Evolutionary conservation across 768 basidiomycete species (phyloP).

Genomic region (Pisolithus marmoratus): DNA sequence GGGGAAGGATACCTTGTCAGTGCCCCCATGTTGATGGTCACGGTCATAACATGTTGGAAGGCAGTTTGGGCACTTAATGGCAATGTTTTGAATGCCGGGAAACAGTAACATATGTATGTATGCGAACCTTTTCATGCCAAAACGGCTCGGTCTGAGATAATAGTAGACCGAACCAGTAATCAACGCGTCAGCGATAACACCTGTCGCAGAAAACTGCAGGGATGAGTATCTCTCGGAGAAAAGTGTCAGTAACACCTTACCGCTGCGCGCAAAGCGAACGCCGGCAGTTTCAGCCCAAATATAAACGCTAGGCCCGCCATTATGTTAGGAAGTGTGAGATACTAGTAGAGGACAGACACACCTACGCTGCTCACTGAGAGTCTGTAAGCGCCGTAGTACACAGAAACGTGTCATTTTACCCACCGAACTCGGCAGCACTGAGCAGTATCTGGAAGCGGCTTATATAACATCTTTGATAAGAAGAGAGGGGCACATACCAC

Average conservation of each 20-base stretch:
- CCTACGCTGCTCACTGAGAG: neutral
- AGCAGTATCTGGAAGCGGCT: neutral
- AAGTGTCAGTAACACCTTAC: neutral
- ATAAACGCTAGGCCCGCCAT: neutral
- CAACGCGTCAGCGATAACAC: neutral
- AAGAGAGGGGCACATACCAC: neutral
- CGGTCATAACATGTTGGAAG: neutral
- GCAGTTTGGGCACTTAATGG: neutral
- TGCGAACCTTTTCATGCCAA: slow-evolving; percentile 1
- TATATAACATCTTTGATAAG: no score
- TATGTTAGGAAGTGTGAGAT: no score
- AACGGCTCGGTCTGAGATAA: slow-evolving; percentile 4
- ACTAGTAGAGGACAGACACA: neutral
- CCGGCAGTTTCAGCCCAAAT: neutral
- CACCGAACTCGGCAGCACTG: neutral
- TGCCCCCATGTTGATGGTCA: slow-evolving; percentile 5
- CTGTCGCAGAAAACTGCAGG: neutral
- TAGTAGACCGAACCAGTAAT: slow-evolving; percentile 4
- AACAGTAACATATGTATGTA: neutral
- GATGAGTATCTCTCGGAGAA: neutral
- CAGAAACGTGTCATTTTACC: neutral
- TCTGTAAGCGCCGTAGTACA: no score
- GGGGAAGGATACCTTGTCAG: neutral
- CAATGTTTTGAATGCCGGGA: neutral
- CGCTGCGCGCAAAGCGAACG: neutral